Conservation (phyloP, 2,329 filamentous ascomycete genomes). For the Davidsoniella neocaledoniae region DNA sequence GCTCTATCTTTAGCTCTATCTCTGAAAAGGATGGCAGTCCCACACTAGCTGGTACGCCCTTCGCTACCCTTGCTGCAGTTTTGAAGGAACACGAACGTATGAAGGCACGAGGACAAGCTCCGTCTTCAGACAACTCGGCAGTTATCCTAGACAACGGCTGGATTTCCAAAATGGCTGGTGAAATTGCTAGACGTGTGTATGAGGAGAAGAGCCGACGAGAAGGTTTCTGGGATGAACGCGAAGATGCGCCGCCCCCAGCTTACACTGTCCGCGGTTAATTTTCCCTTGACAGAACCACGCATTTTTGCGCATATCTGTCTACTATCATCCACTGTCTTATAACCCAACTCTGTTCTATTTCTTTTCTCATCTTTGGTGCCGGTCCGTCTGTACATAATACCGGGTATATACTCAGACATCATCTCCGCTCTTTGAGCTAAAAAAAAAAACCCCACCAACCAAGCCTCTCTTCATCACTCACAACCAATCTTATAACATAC, state of each 20-base stretch:
- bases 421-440: too few relatives aligned
- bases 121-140: constrained; percentile 31
- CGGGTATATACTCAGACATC: too few relatives aligned
- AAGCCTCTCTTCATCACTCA: too few relatives aligned
- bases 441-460: neutral
- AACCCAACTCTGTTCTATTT: neutral
- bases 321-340: neutral
- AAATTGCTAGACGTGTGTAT: constrained; percentile 75
- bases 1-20: constrained; percentile 19
- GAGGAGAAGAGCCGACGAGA: constrained; percentile 57
- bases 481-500: too few relatives aligned
- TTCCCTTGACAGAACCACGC: neutral
- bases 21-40: constrained; percentile 13
- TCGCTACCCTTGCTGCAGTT: constrained; percentile 6
- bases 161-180: constrained; percentile 85
- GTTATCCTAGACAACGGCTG: constrained; percentile 64
- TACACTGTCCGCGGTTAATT: constrained; percentile 29
- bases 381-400: too few relatives aligned
- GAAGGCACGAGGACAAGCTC: constrained; percentile 14
- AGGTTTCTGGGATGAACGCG: constrained; percentile 35
- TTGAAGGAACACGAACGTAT: constrained; percentile 11
- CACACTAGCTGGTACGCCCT: constrained; percentile 3
- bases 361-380: too few relatives aligned
- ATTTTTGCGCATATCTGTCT: neutral
- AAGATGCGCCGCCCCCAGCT: constrained; percentile 43